Percentiles rank a stretch among this genome's conserved stretches.
Evolutionary conservation across 768 basidiomycete species (phyloP).

Genomic region (Mycena galericulata): DNA sequence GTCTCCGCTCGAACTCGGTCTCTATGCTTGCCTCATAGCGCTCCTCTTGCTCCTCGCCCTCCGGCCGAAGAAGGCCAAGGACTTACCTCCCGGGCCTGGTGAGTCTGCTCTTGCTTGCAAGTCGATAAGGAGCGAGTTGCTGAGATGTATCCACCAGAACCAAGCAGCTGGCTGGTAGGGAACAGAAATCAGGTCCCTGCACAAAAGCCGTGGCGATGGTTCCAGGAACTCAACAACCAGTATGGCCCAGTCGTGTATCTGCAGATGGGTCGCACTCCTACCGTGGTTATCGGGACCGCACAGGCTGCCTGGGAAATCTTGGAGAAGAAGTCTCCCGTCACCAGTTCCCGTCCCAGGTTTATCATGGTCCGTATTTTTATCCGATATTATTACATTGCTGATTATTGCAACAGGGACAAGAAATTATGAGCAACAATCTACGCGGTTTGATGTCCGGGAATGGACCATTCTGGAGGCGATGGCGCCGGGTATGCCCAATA

Average conservation of each 20-base stretch:
- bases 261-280: constrained; percentile 13
- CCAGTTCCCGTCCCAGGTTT: constrained; percentile 61
- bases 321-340: constrained; percentile 60
- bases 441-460: constrained; percentile 60
- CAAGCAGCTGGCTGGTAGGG: constrained; percentile 47
- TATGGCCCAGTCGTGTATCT: constrained; percentile 47
- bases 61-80: constrained; percentile 16
- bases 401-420: constrained; percentile 45
- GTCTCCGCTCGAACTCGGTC: constrained; percentile 1
- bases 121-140: not conserved
- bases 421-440: constrained; percentile 59
- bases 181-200: constrained; percentile 59
- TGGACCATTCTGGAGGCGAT: constrained; percentile 59
- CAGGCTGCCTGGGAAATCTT: constrained; percentile 61
- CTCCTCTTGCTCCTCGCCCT: constrained; percentile 9
- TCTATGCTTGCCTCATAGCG: not conserved
- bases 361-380: constrained; percentile 49
- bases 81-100: constrained; percentile 32
- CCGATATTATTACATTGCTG: not conserved
- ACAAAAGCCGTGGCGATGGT: constrained; percentile 61
- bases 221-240: constrained; percentile 57
- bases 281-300: constrained; percentile 57
- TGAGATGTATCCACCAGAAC: constrained; percentile 11
- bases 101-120: not conserved
- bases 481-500: constrained; percentile 52